Evolutionary conservation across 805 yeast genomes (phyloP), one percentile per base, ranked within the genome.

Genomic region (Candida hungchunana): DNA sequence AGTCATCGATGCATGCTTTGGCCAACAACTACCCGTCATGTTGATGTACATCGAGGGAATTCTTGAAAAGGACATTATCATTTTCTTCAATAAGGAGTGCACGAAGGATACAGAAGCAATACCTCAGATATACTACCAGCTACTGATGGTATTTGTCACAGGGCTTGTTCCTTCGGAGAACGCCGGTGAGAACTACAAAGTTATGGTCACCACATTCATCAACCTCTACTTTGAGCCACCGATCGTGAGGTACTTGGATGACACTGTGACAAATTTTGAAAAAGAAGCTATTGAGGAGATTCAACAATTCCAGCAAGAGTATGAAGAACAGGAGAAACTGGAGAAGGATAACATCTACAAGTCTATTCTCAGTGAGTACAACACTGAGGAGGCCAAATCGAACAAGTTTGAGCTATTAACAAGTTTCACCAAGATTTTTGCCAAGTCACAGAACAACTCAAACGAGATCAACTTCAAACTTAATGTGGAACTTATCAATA

Each of bases 401-500:
- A 56, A 64, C 26, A 74, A 75, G 40, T 66, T 66, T 48, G 86
- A 80, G 47, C 70, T 82, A 35, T 64, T 82, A 37, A 63, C 78
- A 14, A 77, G 78, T 44, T 82, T 82, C 56, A 71, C 77, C 10
- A 81, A 76, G 47, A 78, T 81, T 4, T 79, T 82, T 53, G 69
- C 51, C 17, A 52, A 55, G 60, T 43, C 59, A 52, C 53, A 56
- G 40, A 53, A 50, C 29, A 53, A 43, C 25, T 51, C 50, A 10
- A 63, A 67, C 37, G 56, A 59, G 42, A 36, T 60, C 2, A 88
- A 82, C 47, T 68, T 85, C 43, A 89, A 87, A 33, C 95, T 94
- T 1, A 79, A 81, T 46, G 73, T 88, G 18, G 86, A 84, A 43
- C 77, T 89, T 20, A 67, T 90, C 51, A 77, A 78, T 18, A 79